A percentile compares a stretch with the other conserved stretches of the same genome.
phyloP scores from a whole-genome alignment of 805 yeast species.

The Torulaspora franciscae region DNA sequence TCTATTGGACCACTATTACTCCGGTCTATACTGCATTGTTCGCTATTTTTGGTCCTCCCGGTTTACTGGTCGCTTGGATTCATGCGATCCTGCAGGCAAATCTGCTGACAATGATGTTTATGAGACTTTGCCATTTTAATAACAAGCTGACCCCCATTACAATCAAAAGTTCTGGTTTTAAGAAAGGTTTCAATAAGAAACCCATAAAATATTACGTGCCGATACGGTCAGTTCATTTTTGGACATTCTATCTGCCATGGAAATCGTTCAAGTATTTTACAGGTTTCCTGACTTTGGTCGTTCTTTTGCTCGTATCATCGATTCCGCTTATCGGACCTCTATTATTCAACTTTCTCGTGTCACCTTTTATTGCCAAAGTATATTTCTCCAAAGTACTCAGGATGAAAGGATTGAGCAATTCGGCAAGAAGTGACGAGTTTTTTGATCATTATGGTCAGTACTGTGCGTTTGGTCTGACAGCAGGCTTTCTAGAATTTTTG shows the following conservation, averaged over 20 bases:
- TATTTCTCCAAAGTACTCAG: conserved; percentile 27
- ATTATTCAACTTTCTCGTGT: conserved; percentile 23
- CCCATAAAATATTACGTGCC: conserved; percentile 33
- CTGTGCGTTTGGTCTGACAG: conserved; percentile 31
- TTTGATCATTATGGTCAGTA: conserved; percentile 29
- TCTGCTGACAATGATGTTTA: conserved; percentile 30
- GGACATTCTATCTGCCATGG: conserved; percentile 31
- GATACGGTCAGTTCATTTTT: conserved; percentile 24
- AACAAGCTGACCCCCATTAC: conserved; percentile 17
- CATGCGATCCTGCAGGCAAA: conserved; percentile 33
- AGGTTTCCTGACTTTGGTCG: conserved; percentile 14
- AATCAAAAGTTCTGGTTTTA: conserved; percentile 13
- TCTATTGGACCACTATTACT: conserved; percentile 30
- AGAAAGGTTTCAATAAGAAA: conserved; percentile 12
- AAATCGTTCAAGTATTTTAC: conserved; percentile 20
- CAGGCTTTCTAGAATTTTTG: conserved; percentile 27
- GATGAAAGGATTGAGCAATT: conserved; percentile 19
- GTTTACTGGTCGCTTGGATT: conserved; percentile 26
- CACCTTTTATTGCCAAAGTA: conserved; percentile 30
- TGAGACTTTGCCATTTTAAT: conserved; percentile 29
- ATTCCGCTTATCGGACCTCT: conserved; percentile 33
- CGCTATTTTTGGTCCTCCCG: conserved; percentile 30
- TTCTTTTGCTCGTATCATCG: conserved; percentile 22
- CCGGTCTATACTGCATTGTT: conserved; percentile 31
- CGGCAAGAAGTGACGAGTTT: conserved; percentile 23